phyloP scores from a whole-genome alignment of 495 filamentous ascomycete species.

The Hypoxylon lienhwacheense region DNA sequence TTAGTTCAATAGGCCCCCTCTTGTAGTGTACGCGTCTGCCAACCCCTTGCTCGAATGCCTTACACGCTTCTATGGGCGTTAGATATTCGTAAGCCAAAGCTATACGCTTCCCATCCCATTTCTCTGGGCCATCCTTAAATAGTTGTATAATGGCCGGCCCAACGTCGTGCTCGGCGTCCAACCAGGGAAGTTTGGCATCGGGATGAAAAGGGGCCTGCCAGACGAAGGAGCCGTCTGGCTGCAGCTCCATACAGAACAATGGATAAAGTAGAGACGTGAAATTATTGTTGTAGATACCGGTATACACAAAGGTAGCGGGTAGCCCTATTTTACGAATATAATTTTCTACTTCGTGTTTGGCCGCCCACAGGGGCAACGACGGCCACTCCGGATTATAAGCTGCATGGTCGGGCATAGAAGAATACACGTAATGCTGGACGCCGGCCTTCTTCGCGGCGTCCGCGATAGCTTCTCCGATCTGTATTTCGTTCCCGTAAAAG shows the following conservation, averaged over 20 bases:
- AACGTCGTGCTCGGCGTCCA: conserved; percentile 96
- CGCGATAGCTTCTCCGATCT: conserved; percentile 81
- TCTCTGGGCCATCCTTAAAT: conserved; percentile 86
- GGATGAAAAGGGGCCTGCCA: conserved; percentile 96
- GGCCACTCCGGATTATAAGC: conserved; percentile 69
- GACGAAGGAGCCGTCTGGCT: conserved; percentile 78
- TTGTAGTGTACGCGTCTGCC: conserved; percentile 76
- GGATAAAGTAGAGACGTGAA: conserved; percentile 94
- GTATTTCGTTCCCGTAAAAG: conserved; percentile 93
- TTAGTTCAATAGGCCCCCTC: conserved; percentile 76
- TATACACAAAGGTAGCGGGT: conserved; percentile 89
- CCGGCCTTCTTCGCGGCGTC: conserved; percentile 85
- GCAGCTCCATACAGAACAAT: conserved; percentile 88
- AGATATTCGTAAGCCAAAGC: conserved; percentile 91
- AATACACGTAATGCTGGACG: conserved; percentile 91
- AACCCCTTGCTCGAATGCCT: conserved; percentile 75
- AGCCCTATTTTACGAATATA: conserved; percentile 82
- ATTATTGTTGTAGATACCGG: conserved; percentile 98
- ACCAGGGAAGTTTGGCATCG: conserved; percentile 86
- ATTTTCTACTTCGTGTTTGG: conserved; percentile 88
- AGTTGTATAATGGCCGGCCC: conserved; percentile 93
- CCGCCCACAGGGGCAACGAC: conserved; percentile 83
- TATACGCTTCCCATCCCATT: conserved; percentile 91
- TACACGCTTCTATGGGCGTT: conserved; percentile 78
- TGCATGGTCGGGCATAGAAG: conserved; percentile 94